Percentiles rank a stretch among this genome's conserved stretches.
Evolutionary conservation across 164 flowering plant species (phyloP).

Genomic region (Piper longum): DNA sequence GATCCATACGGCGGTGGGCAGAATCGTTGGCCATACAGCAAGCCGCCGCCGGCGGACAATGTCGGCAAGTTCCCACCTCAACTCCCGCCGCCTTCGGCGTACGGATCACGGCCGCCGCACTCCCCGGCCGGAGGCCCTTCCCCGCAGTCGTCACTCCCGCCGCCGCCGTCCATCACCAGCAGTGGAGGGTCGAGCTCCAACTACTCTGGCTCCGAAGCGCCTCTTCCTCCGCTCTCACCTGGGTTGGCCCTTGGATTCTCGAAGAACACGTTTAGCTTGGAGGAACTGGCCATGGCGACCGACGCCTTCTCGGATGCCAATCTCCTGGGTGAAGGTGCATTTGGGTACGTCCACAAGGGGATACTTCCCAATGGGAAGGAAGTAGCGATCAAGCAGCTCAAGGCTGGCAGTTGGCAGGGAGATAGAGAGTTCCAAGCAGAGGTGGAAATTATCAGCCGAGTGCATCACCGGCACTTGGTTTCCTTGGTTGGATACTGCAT

Average conservation of each 20-base stretch:
- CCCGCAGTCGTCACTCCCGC: conserved; percentile 11
- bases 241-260: conserved; percentile 49
- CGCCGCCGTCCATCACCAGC: conserved; percentile 34
- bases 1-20: conserved; percentile 35
- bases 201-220: conserved; percentile 41
- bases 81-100: conserved; percentile 41
- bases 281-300: conserved; percentile 82
- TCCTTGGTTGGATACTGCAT: conserved; percentile 9
- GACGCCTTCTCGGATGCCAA: conserved; percentile 76
- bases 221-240: conserved; percentile 63
- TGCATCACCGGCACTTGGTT: conserved; percentile 10
- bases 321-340: conserved; percentile 11
- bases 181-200: conserved; percentile 63
- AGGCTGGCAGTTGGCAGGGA: conserved; percentile 6
- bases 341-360: conserved; percentile 8
- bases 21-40: conserved; percentile 50
- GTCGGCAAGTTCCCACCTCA: conserved; percentile 24
- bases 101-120: conserved; percentile 28
- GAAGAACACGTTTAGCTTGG: conserved; percentile 66
- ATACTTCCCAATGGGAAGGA: conserved; percentile 5
- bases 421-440: conserved; percentile 10
- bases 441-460: conserved; percentile 11
- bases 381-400: conserved; percentile 8
- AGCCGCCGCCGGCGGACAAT: conserved; percentile 37
- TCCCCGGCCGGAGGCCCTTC: conserved; percentile 23